These are phyloP conservation scores for Neofusicoccum parvum DNA, from an alignment of 2,329 filamentous ascomycete species.

Conservation along the genomic window DNA sequence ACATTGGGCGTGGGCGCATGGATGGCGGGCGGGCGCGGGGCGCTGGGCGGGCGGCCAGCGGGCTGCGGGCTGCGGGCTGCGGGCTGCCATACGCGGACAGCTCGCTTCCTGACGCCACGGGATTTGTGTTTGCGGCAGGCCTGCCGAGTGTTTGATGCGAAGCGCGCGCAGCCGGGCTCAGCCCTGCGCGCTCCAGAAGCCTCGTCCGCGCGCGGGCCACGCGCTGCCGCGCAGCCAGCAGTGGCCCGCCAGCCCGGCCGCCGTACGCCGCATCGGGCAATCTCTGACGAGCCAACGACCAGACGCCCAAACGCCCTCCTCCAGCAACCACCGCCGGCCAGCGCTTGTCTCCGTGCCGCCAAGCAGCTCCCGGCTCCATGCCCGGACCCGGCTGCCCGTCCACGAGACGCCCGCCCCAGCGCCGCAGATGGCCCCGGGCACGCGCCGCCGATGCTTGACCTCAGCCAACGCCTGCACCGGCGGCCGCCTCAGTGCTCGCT, in stretches of 20 bases:
- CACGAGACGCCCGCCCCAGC: neutral
- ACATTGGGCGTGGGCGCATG: neutral
- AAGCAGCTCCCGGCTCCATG: no score
- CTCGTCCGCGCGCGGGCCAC: no score
- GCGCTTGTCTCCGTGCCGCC: no score
- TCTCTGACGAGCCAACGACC: constrained; percentile 16
- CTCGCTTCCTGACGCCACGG: constrained; percentile 14
- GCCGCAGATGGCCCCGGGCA: neutral
- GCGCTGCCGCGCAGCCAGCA: neutral
- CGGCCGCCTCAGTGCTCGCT: neutral
- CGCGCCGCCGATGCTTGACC: neutral
- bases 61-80: neutral
- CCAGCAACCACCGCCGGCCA: neutral
- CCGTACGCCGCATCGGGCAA: constrained; percentile 15
- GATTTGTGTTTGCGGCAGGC: neutral
- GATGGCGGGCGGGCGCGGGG: neutral
- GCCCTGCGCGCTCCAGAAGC: neutral
- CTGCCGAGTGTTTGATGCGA: constrained; percentile 1
- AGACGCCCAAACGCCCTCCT: neutral
- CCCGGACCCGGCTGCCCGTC: neutral
- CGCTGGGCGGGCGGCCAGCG: neutral
- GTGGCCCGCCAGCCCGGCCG: neutral
- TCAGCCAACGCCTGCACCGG: neutral
- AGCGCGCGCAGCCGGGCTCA: neutral
- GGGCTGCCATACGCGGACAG: neutral